Conservation (phyloP, 768 basidiomycete species). For the Rhizopogon sp. region DNA sequence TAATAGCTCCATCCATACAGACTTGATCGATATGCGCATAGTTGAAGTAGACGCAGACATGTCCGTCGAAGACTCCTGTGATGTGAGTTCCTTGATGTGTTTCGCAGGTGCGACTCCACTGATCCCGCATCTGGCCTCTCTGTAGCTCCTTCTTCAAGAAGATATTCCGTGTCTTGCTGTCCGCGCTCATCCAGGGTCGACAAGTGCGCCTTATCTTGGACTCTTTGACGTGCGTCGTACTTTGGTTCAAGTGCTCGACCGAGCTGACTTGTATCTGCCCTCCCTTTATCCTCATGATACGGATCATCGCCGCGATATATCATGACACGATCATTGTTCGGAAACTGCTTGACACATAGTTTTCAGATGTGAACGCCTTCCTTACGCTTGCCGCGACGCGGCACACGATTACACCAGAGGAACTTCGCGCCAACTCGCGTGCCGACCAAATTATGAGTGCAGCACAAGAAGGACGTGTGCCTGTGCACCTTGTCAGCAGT, state of each 20-base stretch:
- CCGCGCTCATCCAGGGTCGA: slow-evolving; percentile 26
- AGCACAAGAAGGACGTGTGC: slow-evolving; percentile 68
- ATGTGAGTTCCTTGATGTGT: slow-evolving; percentile 39
- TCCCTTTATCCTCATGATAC: too few relatives aligned
- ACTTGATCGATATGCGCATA: slow-evolving; percentile 66
- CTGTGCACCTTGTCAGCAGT: slow-evolving; percentile 78
- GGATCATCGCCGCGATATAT: background rate
- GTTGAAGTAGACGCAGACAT: slow-evolving; percentile 64
- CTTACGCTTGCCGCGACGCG: slow-evolving; percentile 76
- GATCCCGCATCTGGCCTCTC: background rate
- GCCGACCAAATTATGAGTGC: slow-evolving; percentile 68
- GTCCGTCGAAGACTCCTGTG: slow-evolving; percentile 80
- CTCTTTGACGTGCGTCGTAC: slow-evolving; percentile 65
- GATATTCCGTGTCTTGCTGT: slow-evolving; percentile 64
- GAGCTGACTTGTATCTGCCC: background rate
- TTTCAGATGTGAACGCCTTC: slow-evolving; percentile 85
- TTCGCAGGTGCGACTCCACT: background rate
- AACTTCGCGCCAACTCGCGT: slow-evolving; percentile 52
- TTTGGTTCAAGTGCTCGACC: background rate
- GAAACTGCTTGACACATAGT: slow-evolving; percentile 38
- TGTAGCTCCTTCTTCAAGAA: slow-evolving; percentile 57
- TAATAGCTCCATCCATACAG: slow-evolving; percentile 27
- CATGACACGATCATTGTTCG: background rate
- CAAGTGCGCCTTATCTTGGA: slow-evolving; percentile 38
- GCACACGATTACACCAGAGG: slow-evolving; percentile 61